phyloP scores from a whole-genome alignment of 1,284 basidiomycete species.

The Cutaneotrichosporon sp. region DNA sequence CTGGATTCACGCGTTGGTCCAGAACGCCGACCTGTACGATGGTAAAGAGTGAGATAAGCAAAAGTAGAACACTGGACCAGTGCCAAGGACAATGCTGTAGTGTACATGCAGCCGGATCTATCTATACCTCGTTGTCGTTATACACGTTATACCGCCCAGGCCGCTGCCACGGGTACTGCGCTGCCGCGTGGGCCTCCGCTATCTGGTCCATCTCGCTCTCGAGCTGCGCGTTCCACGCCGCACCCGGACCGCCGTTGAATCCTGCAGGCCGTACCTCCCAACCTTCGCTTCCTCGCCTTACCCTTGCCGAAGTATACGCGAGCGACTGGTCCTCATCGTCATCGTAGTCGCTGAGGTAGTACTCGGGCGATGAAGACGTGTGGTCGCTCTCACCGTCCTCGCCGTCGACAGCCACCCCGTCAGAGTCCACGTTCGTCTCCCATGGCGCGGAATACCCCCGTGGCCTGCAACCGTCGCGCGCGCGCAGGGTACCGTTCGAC shows the following conservation, averaged over 20 bases:
- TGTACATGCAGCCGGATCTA: slow-evolving; percentile 1
- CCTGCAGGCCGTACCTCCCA: slow-evolving; percentile 57
- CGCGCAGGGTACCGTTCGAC: slow-evolving; percentile 47
- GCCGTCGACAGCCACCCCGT: slow-evolving; percentile 49
- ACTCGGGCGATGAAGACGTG: slow-evolving; percentile 38
- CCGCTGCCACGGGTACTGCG: slow-evolving; percentile 16
- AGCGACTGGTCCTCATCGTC: slow-evolving; percentile 36
- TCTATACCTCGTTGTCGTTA: slow-evolving; percentile 10
- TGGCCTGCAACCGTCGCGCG: slow-evolving; percentile 53
- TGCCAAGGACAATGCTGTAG: background rate
- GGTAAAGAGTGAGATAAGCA: slow-evolving; percentile 33
- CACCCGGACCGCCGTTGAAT: background rate
- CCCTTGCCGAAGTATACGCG: slow-evolving; percentile 15
- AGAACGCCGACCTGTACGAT: slow-evolving; percentile 41
- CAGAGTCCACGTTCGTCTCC: slow-evolving; percentile 50
- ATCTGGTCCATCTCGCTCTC: background rate
- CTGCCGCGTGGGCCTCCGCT: background rate
- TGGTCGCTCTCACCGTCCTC: slow-evolving; percentile 17
- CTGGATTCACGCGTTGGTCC: slow-evolving; percentile 46
- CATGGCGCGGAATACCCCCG: slow-evolving; percentile 8
- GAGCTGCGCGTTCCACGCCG: background rate
- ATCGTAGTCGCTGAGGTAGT: slow-evolving; percentile 48
- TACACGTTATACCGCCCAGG: slow-evolving; percentile 19
- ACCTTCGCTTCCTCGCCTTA: slow-evolving; percentile 71
- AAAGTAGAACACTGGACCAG: background rate